A percentile compares a stretch with the other conserved stretches of the same genome.
Evolutionary conservation across 2,329 filamentous ascomycete genomes (phyloP).

Genomic region (Epichloe elymi): DNA sequence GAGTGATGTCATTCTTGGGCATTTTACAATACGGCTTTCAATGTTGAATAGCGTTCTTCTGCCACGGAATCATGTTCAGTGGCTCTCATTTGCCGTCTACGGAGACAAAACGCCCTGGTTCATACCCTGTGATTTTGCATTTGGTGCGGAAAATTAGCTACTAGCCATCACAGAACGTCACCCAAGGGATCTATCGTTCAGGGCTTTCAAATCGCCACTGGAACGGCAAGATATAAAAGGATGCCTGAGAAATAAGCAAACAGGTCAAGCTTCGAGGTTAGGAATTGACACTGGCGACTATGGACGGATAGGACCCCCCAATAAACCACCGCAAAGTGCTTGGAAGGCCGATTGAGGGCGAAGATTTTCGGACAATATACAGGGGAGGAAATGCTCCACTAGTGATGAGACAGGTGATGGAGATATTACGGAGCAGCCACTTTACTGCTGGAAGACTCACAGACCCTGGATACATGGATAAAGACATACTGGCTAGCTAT

Average conservation of each 20-base stretch:
- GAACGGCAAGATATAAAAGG: not conserved
- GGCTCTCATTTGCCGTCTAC: no score
- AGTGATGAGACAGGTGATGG: not conserved
- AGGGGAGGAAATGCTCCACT: not conserved
- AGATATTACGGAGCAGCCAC: not conserved
- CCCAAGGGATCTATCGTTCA: no score
- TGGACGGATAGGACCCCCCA: not conserved
- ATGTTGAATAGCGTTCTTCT: no score
- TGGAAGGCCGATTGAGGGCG: not conserved
- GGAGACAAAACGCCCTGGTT: no score
- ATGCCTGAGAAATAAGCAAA: not conserved
- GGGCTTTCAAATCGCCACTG: not conserved
- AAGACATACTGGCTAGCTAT: not conserved
- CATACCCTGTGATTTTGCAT: no score
- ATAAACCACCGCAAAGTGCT: no score
- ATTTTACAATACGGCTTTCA: not conserved
- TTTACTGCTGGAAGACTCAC: not conserved
- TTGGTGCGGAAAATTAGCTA: not conserved
- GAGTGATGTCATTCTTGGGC: not conserved
- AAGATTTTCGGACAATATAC: not conserved
- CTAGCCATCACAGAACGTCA: not conserved
- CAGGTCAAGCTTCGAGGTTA: not conserved
- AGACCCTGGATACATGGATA: conserved; percentile 2
- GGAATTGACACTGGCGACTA: not conserved
- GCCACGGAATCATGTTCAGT: no score